Conservation (phyloP, 257 asterid genomes). For the Solanum bulbocastanum region DNA sequence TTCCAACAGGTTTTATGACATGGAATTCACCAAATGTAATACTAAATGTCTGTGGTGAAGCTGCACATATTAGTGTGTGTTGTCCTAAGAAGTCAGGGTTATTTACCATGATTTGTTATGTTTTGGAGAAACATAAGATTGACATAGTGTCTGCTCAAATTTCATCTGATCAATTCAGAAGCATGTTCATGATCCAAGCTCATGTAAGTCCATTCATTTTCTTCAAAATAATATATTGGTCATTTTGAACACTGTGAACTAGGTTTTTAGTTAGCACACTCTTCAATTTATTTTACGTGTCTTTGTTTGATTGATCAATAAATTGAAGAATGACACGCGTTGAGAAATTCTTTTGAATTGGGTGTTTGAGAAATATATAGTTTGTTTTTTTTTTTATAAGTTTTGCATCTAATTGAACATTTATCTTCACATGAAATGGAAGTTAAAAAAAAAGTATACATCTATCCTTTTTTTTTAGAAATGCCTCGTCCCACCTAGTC, state of each 20-base stretch:
- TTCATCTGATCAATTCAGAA: slow-evolving; percentile 12
- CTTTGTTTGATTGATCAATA: not conserved
- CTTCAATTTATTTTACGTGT: not conserved
- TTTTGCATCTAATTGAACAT: no score
- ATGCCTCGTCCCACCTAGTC: not conserved
- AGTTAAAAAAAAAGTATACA: no score
- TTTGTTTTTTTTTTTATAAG: not conserved
- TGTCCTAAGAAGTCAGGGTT: slow-evolving; percentile 15
- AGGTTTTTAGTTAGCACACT: not conserved
- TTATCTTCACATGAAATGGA: not conserved
- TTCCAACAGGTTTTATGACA: slow-evolving; percentile 10
- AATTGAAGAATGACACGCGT: not conserved
- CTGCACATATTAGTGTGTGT: slow-evolving; percentile 24
- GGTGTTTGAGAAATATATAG: not conserved
- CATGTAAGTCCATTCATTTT: slow-evolving; percentile 1
- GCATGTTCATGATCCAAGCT: slow-evolving; percentile 22
- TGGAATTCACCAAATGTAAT: slow-evolving; percentile 25
- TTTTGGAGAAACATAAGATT: slow-evolving; percentile 29
- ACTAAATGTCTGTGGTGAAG: slow-evolving; percentile 14
- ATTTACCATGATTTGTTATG: slow-evolving; percentile 6
- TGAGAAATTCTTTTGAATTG: not conserved
- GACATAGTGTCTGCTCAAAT: slow-evolving; percentile 23
- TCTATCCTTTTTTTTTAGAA: not conserved
- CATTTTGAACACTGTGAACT: not conserved
- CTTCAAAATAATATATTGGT: no score